A percentile compares a stretch with the other conserved stretches of the same genome.
phyloP scores from a whole-genome alignment of 768 basidiomycete genomes.

The Tylopilus rubrobrunneus region DNA sequence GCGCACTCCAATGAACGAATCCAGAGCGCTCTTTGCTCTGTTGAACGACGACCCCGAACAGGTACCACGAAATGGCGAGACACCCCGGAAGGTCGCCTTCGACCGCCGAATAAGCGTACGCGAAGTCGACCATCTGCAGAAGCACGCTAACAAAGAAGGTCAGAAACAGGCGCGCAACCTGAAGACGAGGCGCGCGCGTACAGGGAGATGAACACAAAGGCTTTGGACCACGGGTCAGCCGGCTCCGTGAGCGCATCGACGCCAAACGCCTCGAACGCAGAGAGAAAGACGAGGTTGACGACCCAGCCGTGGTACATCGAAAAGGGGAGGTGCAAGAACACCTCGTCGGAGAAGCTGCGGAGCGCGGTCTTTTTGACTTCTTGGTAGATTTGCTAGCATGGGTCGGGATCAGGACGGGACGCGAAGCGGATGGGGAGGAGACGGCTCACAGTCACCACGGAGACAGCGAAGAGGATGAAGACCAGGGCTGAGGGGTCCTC shows the following conservation, averaged over 20 bases:
- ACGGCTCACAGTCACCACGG: conserved; percentile 46
- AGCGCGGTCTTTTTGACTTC: conserved; percentile 55
- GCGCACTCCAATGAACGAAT: conserved; percentile 67
- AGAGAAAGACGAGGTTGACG: conserved; percentile 48
- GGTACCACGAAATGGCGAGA: conserved; percentile 61
- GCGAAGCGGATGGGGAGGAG: not conserved
- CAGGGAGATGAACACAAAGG: conserved; percentile 59
- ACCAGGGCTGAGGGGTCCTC: conserved; percentile 29
- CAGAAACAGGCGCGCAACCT: not conserved
- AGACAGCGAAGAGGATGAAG: conserved; percentile 43
- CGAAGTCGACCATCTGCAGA: conserved; percentile 54
- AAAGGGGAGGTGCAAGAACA: conserved; percentile 73
- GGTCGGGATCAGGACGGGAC: not conserved
- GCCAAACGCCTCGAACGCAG: conserved; percentile 61
- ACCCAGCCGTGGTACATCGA: conserved; percentile 66
- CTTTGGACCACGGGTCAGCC: conserved; percentile 57
- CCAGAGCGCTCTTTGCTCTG: conserved; percentile 39
- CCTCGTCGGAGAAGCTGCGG: conserved; percentile 49
- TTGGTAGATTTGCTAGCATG: conserved; percentile 55
- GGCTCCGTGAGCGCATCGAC: conserved; percentile 47
- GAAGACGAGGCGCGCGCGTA: conserved; percentile 19
- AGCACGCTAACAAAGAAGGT: conserved; percentile 36
- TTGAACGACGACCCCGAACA: conserved; percentile 62
- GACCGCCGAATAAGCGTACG: conserved; percentile 60
- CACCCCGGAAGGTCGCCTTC: conserved; percentile 69